phyloP scores from a whole-genome alignment of 352 stramenopile species.

The Elongisporangium prolatum region DNA sequence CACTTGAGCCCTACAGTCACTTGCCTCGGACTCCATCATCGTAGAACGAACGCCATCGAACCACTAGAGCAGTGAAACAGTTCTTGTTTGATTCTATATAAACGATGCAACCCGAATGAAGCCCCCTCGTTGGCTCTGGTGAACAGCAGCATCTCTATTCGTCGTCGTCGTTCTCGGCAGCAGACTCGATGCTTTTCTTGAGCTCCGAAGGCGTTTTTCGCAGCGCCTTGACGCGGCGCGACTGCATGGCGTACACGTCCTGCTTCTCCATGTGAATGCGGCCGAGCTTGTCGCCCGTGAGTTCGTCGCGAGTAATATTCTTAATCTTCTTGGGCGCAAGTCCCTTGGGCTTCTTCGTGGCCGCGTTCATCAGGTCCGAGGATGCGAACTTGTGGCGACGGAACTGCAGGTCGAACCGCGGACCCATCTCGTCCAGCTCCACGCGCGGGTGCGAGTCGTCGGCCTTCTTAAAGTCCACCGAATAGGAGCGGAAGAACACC shows the following conservation, averaged over 20 bases:
- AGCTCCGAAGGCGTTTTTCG: slow-evolving; percentile 78
- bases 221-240: slow-evolving; percentile 93
- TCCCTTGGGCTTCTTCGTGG: slow-evolving; percentile 92
- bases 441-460: slow-evolving; percentile 83
- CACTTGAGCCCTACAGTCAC: not conserved
- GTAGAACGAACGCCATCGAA: not conserved
- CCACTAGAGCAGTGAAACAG: not conserved
- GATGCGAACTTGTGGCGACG: slow-evolving; percentile 94
- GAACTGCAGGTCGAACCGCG: slow-evolving; percentile 87
- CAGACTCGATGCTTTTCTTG: slow-evolving; percentile 48
- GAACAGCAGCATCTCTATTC: slow-evolving; percentile 23
- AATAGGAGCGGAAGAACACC: slow-evolving; percentile 96
- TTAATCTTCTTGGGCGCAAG: slow-evolving; percentile 96
- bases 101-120: not conserved
- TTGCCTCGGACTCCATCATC: no score
- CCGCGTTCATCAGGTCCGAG: slow-evolving; percentile 93
- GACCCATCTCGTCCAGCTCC: slow-evolving; percentile 89
- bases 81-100: not conserved
- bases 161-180: slow-evolving; percentile 32
- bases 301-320: slow-evolving; percentile 95
- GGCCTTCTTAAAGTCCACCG: slow-evolving; percentile 92
- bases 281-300: slow-evolving; percentile 97
- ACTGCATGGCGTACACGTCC: slow-evolving; percentile 96
- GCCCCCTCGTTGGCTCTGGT: not conserved
- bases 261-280: slow-evolving; percentile 98